A percentile compares a stretch with the other conserved stretches of the same genome.
These are phyloP conservation scores for Torrubiellomyces zombiae DNA, from an alignment of 2,329 filamentous ascomycete genomes.

Conservation along the genomic window DNA sequence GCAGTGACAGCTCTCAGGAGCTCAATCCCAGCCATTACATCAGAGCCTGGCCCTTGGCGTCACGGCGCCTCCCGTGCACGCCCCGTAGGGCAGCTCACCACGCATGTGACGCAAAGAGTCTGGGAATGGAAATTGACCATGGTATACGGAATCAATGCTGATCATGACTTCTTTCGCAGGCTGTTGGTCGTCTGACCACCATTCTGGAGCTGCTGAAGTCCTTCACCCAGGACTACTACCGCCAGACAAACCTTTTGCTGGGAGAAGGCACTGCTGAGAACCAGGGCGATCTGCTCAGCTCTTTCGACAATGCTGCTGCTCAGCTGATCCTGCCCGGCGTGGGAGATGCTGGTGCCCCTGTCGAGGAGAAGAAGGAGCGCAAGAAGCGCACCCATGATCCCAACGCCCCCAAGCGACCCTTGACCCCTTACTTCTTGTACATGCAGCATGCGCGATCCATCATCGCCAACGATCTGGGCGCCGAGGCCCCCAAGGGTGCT, in stretches of 20 bases:
- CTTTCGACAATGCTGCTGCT: constrained; percentile 34
- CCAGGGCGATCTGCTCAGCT: constrained; percentile 27
- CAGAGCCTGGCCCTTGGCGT: too few relatives aligned
- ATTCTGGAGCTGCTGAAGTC: constrained; percentile 66
- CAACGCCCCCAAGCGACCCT: constrained; percentile 82
- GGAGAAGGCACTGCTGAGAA: constrained; percentile 41
- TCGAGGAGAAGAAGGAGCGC: constrained; percentile 67
- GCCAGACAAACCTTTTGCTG: constrained; percentile 73
- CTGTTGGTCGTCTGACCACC: constrained; percentile 46
- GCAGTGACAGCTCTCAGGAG: too few relatives aligned
- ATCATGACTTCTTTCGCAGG: constrained; percentile 29
- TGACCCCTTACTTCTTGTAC: constrained; percentile 92
- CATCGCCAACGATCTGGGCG: constrained; percentile 62
- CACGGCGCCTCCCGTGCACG: too few relatives aligned
- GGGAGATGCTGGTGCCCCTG: constrained; percentile 24
- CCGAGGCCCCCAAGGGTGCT: constrained; percentile 65
- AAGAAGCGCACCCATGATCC: constrained; percentile 80
- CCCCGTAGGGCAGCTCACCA: too few relatives aligned
- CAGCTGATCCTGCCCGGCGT: constrained; percentile 24
- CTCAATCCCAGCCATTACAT: too few relatives aligned
- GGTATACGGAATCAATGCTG: too few relatives aligned
- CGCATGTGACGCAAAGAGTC: too few relatives aligned
- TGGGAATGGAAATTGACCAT: too few relatives aligned
- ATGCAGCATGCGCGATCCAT: constrained; percentile 74
- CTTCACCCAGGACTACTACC: constrained; percentile 69